These are phyloP conservation scores for Aspergillus coremiiformis DNA, from an alignment of 495 filamentous ascomycete genomes.

Conservation along the genomic window DNA sequence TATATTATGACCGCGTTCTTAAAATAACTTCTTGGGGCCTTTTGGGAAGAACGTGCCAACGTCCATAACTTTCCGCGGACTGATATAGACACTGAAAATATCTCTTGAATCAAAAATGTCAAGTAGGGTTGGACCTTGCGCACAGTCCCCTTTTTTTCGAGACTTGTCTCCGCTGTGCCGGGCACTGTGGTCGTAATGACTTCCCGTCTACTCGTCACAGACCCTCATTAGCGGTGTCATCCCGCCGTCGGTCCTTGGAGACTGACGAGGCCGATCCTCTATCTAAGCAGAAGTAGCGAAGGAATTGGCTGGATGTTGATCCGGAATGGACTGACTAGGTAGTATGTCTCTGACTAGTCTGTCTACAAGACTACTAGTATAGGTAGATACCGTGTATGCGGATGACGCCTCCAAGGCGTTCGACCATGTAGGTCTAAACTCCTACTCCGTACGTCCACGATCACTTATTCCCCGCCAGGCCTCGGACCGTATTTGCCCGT, in stretches of 20 bases:
- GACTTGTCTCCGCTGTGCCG: constrained; percentile 2
- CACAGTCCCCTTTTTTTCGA: constrained; percentile 14
- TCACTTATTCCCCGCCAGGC: background rate
- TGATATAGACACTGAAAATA: background rate
- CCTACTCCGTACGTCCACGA: background rate
- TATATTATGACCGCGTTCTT: background rate
- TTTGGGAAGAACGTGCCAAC: background rate
- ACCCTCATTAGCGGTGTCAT: constrained; percentile 14
- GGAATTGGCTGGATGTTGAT: background rate
- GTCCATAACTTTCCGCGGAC: background rate
- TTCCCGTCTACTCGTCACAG: constrained; percentile 19
- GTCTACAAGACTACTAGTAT: background rate
- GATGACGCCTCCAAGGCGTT: background rate
- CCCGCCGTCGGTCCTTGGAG: background rate
- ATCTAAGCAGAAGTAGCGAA: background rate
- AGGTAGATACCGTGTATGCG: background rate
- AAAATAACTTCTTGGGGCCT: background rate
- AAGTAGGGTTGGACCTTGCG: constrained; percentile 6
- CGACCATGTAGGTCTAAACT: background rate
- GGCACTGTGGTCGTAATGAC: constrained; percentile 12
- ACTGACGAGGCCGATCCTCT: constrained; percentile 11
- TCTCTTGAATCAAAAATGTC: constrained; percentile 8
- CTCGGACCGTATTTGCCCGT: constrained; percentile 15
- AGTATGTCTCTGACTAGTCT: background rate
- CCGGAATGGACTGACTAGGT: background rate